Percentiles rank a stretch among this genome's conserved stretches.
phyloP scores from a whole-genome alignment of 2,329 filamentous ascomycete species.

The Aureobasidium sp. region DNA sequence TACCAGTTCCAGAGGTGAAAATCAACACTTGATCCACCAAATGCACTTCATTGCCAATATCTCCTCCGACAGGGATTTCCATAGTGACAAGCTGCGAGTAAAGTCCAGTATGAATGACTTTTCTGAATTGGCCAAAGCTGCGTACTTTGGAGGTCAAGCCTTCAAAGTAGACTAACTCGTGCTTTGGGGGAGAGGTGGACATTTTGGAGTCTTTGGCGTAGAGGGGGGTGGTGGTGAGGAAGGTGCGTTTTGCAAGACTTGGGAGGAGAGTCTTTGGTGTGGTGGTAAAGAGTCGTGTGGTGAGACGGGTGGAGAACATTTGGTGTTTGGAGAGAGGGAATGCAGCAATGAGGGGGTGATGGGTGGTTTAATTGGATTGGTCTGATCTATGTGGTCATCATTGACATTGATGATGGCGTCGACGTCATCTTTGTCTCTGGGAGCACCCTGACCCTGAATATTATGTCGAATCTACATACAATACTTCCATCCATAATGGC shows the following conservation, averaged over 20 bases:
- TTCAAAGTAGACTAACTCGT: slow-evolving; percentile 53
- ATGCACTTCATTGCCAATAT: slow-evolving; percentile 61
- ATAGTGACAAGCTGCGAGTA: slow-evolving; percentile 57
- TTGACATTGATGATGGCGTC: no score
- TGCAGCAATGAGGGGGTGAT: no score
- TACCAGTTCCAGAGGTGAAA: slow-evolving; percentile 51
- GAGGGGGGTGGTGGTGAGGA: slow-evolving; percentile 11
- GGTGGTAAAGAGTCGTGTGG: neutral
- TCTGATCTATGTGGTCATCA: no score
- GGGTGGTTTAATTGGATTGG: no score
- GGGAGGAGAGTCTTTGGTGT: slow-evolving; percentile 2
- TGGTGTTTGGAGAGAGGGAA: neutral
- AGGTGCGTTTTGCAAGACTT: slow-evolving; percentile 16
- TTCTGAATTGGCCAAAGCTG: slow-evolving; percentile 50
- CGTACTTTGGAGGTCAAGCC: slow-evolving; percentile 46
- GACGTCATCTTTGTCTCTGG: no score
- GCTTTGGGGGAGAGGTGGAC: slow-evolving; percentile 25
- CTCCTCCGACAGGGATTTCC: slow-evolving; percentile 54
- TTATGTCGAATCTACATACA: no score
- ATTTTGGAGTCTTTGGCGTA: slow-evolving; percentile 27
- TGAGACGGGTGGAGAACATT: neutral
- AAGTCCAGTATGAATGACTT: slow-evolving; percentile 53
- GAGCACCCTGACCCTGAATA: no score
- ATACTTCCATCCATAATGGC: no score
- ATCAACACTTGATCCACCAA: slow-evolving; percentile 57